Percentiles rank a stretch among this genome's conserved stretches.
phyloP scores from a whole-genome alignment of 257 asterid species.

The Scutellaria barbata region DNA sequence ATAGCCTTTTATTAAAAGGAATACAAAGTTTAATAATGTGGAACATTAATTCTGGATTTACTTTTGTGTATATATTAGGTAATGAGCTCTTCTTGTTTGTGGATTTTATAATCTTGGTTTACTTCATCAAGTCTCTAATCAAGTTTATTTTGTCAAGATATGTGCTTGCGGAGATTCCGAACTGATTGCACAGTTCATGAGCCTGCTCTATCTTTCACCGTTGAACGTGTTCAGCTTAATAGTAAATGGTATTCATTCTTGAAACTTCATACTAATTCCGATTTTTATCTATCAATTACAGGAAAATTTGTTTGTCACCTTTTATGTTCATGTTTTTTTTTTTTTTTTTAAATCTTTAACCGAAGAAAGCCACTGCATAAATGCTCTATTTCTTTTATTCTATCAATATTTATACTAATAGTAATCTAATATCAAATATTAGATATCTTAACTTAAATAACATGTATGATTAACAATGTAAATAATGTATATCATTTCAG shows the following conservation, averaged over 20 bases:
- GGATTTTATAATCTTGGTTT: constrained; percentile 29
- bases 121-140: constrained; percentile 30
- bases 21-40: constrained; percentile 7
- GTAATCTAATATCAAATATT: not conserved
- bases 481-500: not conserved
- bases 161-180: constrained; percentile 91
- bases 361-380: not conserved
- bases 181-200: constrained; percentile 69
- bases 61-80: constrained; percentile 10
- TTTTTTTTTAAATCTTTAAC: not conserved
- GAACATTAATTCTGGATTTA: constrained; percentile 20
- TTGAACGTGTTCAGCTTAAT: constrained; percentile 71
- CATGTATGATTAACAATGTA: not conserved
- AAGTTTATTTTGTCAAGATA: constrained; percentile 58
- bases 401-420: not conserved
- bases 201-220: constrained; percentile 68
- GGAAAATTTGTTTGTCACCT: constrained; percentile 21
- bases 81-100: constrained; percentile 1
- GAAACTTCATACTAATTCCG: constrained; percentile 22
- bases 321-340: not conserved
- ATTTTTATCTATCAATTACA: constrained; percentile 11
- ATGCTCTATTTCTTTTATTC: not conserved
- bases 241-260: constrained; percentile 73
- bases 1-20: constrained; percentile 14
- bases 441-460: not conserved